These are phyloP conservation scores for Trebouxiophyceae sp. DNA, from an alignment of 163 green algal species.

Conservation along the genomic window DNA sequence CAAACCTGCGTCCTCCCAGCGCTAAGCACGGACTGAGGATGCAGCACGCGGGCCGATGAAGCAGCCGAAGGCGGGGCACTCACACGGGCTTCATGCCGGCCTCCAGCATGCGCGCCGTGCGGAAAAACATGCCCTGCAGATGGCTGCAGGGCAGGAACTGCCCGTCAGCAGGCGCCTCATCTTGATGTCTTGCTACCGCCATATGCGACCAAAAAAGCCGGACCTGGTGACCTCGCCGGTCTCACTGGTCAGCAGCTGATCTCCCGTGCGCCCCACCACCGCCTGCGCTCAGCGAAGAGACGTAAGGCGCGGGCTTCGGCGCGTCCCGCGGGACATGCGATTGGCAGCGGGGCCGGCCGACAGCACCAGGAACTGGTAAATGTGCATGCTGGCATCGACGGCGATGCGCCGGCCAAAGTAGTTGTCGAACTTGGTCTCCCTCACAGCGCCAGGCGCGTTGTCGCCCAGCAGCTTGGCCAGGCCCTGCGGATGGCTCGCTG, in stretches of 20 bases:
- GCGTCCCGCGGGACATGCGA: not conserved
- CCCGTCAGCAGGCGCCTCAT: not conserved
- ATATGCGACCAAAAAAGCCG: conserved; percentile 1
- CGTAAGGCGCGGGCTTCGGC: too few species aligned
- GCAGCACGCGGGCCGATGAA: too few species aligned
- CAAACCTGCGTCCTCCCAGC: conserved; percentile 66
- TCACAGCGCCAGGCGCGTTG: conserved; percentile 61
- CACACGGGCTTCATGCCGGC: conserved; percentile 94
- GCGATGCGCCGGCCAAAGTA: conserved; percentile 95
- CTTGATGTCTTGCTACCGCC: too few species aligned
- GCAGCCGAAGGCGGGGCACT: too few species aligned
- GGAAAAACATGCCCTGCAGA: conserved; percentile 93
- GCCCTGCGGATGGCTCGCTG: conserved; percentile 43
- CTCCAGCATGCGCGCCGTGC: conserved; percentile 91
- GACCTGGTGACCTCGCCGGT: conserved; percentile 81
- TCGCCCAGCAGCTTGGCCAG: conserved; percentile 91
- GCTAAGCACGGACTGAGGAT: too few species aligned
- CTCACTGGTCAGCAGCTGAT: conserved; percentile 77
- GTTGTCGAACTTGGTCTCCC: conserved; percentile 84
- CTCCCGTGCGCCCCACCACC: conserved; percentile 68
- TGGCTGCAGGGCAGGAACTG: conserved; percentile 40
- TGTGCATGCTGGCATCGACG: conserved; percentile 97
- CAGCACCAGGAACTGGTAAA: conserved; percentile 98
- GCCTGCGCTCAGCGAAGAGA: conserved; percentile 30
- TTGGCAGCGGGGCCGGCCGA: not conserved